Conservation (phyloP, 2,329 filamentous ascomycete species). For the Epichloe elymi region DNA sequence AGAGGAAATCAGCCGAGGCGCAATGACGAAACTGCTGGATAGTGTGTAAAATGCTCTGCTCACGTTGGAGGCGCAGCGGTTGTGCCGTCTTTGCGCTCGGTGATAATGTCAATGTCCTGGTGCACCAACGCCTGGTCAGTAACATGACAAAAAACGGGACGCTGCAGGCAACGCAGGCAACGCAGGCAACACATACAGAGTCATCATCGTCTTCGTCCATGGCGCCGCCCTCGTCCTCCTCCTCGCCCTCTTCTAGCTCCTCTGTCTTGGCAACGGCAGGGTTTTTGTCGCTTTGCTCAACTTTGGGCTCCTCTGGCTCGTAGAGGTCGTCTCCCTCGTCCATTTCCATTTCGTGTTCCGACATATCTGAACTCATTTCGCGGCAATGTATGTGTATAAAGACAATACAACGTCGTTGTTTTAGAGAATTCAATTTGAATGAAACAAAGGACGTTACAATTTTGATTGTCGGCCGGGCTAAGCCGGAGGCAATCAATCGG, state of each 20-base stretch:
- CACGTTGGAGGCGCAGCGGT: slow-evolving; percentile 47
- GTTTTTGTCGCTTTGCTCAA: slow-evolving; percentile 19
- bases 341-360: slow-evolving; percentile 41
- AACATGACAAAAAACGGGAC: neutral
- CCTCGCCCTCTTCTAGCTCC: slow-evolving; percentile 50
- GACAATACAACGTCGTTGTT: too few species aligned
- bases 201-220: slow-evolving; percentile 49
- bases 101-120: slow-evolving; percentile 56
- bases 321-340: slow-evolving; percentile 59
- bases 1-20: neutral
- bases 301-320: slow-evolving; percentile 42
- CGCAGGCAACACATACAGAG: slow-evolving; percentile 12
- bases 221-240: slow-evolving; percentile 46
- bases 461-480: too few species aligned
- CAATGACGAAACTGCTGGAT: neutral
- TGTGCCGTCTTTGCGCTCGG: slow-evolving; percentile 50
- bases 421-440: too few species aligned
- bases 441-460: too few species aligned
- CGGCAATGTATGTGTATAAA: too few species aligned
- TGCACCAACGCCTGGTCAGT: neutral
- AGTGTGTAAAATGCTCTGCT: slow-evolving; percentile 19
- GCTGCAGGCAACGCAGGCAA: neutral
- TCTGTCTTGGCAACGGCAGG: slow-evolving; percentile 27
- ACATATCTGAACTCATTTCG: slow-evolving; percentile 6
- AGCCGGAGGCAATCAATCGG: neutral